Percentiles rank a stretch among this genome's conserved stretches.
These are phyloP conservation scores for Yamadazyma membranifaciens DNA, from an alignment of 1,139 yeast species.

Conservation along the genomic window DNA sequence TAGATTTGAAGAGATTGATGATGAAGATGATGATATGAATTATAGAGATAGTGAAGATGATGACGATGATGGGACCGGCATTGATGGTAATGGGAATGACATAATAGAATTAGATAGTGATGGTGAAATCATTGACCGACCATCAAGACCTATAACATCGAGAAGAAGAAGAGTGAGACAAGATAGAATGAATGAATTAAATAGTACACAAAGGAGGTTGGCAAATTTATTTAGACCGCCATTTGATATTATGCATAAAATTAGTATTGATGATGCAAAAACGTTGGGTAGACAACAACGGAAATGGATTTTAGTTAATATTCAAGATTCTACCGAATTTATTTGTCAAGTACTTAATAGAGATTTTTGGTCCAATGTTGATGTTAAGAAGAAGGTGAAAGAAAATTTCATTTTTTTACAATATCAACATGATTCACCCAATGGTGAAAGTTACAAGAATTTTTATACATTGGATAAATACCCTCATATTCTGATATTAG, in stretches of 20 bases:
- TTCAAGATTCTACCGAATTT: constrained; percentile 83
- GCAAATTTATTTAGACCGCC: constrained; percentile 91
- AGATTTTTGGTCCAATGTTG: constrained; percentile 84
- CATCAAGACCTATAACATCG: constrained; percentile 12
- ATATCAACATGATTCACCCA: constrained; percentile 73
- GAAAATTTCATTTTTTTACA: constrained; percentile 78
- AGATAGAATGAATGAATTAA: constrained; percentile 35
- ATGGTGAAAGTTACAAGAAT: constrained; percentile 67
- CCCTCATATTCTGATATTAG: constrained; percentile 91
- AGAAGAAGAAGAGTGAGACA: constrained; percentile 32
- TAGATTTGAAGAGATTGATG: constrained; percentile 20
- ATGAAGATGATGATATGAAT: constrained; percentile 29
- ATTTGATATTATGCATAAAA: constrained; percentile 73
- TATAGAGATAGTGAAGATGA: constrained; percentile 17
- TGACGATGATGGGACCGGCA: constrained; percentile 16
- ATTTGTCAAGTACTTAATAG: constrained; percentile 87
- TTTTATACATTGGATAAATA: constrained; percentile 64
- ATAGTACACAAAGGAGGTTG: constrained; percentile 66
- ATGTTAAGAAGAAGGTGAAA: constrained; percentile 61
- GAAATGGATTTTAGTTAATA: constrained; percentile 85
- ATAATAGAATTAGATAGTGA: constrained; percentile 30
- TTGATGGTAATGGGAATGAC: constrained; percentile 22
- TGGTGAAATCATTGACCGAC: constrained; percentile 26
- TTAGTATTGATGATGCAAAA: constrained; percentile 72
- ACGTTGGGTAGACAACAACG: constrained; percentile 56